phyloP scores from a whole-genome alignment of 2,329 filamentous ascomycete genomes.

The Cladosporium colombiae region DNA sequence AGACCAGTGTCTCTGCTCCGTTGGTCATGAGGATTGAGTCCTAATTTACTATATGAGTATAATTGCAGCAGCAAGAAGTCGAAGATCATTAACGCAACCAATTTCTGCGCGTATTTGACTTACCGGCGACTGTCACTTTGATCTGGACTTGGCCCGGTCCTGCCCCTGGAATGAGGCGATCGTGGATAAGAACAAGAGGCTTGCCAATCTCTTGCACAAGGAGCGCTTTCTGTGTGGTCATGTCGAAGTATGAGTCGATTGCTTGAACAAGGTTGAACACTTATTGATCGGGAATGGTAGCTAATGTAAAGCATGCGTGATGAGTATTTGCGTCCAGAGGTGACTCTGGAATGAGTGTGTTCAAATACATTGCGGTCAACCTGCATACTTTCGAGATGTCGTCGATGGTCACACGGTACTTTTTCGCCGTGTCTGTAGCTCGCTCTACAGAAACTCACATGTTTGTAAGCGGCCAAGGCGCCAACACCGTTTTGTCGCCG shows the following conservation, averaged over 20 bases:
- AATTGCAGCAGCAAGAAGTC: not conserved
- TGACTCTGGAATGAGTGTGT: not conserved
- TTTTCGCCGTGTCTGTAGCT: not conserved
- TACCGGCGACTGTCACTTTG: slow-evolving; percentile 13
- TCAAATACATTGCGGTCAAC: not conserved
- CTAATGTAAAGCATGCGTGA: not conserved
- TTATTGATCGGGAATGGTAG: not conserved
- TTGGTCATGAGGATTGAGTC: slow-evolving; percentile 13
- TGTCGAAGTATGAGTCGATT: not conserved
- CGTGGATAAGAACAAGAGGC: slow-evolving; percentile 9
- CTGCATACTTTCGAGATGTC: not conserved
- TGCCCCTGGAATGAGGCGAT: not conserved
- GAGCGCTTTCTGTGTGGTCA: slow-evolving; percentile 9
- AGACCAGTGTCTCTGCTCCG: slow-evolving; percentile 9
- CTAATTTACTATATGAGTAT: not conserved
- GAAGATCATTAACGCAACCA: not conserved
- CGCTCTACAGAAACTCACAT: not conserved
- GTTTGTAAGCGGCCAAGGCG: not conserved
- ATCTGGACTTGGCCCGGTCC: slow-evolving; percentile 8
- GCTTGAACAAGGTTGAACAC: not conserved
- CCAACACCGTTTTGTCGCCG: not conserved
- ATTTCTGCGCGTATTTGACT: not conserved
- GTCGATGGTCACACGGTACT: not conserved
- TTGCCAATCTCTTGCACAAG: slow-evolving; percentile 11
- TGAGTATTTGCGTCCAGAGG: not conserved